Evolutionary conservation across 371 early-diverging fungal genomes (phyloP).

Genomic region (Mortierella sp.): DNA sequence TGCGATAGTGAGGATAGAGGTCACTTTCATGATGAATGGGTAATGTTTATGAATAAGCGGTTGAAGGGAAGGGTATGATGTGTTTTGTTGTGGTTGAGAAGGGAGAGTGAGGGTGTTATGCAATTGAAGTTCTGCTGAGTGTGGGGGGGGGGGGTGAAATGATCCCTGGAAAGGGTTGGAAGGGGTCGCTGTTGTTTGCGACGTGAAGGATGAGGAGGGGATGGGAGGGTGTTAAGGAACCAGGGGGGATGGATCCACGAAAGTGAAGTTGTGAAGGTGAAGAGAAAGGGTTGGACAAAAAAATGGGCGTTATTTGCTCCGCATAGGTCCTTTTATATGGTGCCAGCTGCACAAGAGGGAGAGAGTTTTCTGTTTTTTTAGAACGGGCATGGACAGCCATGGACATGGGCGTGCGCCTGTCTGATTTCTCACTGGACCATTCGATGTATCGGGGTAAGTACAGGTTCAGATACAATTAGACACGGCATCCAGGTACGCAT

Average conservation of each 20-base stretch:
- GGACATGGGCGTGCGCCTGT: background rate
- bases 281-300: background rate
- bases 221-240: background rate
- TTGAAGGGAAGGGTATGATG: too few species aligned
- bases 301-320: background rate
- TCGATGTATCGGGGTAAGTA: too few species aligned
- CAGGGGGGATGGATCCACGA: slow-evolving; percentile 5
- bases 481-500: background rate
- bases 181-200: slow-evolving; percentile 16
- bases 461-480: background rate
- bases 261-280: background rate
- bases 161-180: slow-evolving; percentile 26
- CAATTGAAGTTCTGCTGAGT: background rate
- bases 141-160: background rate
- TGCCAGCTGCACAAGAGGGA: background rate
- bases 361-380: background rate
- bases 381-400: background rate
- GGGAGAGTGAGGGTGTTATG: background rate
- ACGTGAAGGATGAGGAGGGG: background rate
- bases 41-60: background rate
- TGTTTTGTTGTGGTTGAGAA: background rate
- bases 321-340: background rate
- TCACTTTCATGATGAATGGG: slow-evolving; percentile 31
- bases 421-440: background rate
- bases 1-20: slow-evolving; percentile 47